phyloP scores from a whole-genome alignment of 78 protist species.

The Paratrimastix pyriformis region DNA sequence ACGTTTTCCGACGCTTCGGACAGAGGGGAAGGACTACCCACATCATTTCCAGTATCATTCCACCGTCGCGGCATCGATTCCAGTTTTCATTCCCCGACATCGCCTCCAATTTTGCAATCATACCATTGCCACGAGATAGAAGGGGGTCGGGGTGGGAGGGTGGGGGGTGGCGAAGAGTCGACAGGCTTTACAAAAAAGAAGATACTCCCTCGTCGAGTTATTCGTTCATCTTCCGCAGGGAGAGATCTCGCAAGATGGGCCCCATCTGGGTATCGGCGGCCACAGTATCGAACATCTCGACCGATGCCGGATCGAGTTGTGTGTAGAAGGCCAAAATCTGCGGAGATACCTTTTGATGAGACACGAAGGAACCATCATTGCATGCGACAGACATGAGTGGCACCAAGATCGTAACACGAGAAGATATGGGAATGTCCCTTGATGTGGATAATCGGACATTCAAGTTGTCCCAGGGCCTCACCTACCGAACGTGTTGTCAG shows the following conservation, averaged over 20 bases:
- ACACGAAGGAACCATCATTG: background rate
- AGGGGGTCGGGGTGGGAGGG: no score
- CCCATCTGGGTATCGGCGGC: background rate
- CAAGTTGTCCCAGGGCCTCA: background rate
- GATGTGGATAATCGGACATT: background rate
- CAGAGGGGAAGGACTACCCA: no score
- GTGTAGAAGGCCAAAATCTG: background rate
- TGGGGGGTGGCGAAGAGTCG: no score
- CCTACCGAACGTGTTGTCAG: background rate
- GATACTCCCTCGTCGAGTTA: no score
- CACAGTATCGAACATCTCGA: background rate
- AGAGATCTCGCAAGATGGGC: background rate
- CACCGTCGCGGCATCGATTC: no score
- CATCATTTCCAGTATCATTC: no score
- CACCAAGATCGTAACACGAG: background rate
- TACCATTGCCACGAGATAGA: no score
- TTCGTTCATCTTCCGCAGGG: background rate
- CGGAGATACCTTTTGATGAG: background rate
- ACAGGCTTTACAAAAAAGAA: no score
- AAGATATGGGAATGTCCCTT: background rate
- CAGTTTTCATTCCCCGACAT: no score
- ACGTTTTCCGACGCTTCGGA: no score
- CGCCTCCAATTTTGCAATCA: no score
- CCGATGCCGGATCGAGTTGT: background rate
- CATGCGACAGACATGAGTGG: background rate